Percentiles rank a stretch among this genome's conserved stretches.
These are phyloP conservation scores for Scheffersomyces cryptocercus DNA, from an alignment of 1,139 yeast genomes.

Conservation along the genomic window DNA sequence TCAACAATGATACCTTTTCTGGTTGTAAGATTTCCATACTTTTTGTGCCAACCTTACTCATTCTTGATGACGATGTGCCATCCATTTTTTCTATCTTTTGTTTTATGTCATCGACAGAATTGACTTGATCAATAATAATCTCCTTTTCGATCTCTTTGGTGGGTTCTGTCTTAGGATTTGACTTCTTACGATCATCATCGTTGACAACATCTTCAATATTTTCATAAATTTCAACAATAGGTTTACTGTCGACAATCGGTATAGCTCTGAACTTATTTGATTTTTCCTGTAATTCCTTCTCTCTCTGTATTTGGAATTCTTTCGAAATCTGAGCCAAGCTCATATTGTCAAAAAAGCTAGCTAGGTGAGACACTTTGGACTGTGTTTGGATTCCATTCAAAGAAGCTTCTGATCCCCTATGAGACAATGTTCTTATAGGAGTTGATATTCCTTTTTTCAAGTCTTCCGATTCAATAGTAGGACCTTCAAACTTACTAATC, in stretches of 20 bases:
- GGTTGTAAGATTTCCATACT: conserved; percentile 41
- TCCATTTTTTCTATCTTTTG: conserved; percentile 2
- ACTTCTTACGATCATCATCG: conserved; percentile 27
- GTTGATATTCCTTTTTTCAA: not conserved
- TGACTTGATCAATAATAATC: conserved; percentile 4
- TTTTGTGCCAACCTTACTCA: conserved; percentile 7
- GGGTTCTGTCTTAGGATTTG: conserved; percentile 1
- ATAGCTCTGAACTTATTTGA: conserved; percentile 69
- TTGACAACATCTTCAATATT: conserved; percentile 86
- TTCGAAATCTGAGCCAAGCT: conserved; percentile 80
- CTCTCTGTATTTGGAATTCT: conserved; percentile 88
- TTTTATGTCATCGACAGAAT: conserved; percentile 1
- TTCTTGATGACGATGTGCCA: not conserved
- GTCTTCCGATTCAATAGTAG: not conserved
- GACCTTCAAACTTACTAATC: conserved; percentile 28
- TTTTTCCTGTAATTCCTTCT: conserved; percentile 64
- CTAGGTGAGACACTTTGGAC: conserved; percentile 58
- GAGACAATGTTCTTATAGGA: conserved; percentile 1
- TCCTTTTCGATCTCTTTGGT: conserved; percentile 21
- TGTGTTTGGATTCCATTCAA: conserved; percentile 11
- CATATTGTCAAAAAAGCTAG: conserved; percentile 70
- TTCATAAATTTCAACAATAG: conserved; percentile 89
- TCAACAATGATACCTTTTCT: conserved; percentile 76
- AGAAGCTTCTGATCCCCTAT: conserved; percentile 8
- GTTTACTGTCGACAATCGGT: conserved; percentile 76